Evolutionary conservation across 2,329 filamentous ascomycete genomes (phyloP).

Genomic region (Beauveria varroae): DNA sequence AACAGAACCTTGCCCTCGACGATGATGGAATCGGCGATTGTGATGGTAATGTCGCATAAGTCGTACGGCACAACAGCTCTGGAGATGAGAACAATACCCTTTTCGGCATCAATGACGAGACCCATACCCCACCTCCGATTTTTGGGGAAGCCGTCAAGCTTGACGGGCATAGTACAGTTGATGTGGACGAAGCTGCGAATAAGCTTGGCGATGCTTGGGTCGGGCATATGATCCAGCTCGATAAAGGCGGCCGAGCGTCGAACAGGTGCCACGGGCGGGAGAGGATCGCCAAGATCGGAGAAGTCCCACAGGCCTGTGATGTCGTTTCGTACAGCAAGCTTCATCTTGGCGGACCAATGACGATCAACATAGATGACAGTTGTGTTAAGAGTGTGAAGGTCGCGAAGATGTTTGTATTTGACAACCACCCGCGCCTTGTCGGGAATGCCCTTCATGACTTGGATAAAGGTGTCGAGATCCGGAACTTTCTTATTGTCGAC

Average conservation of each 20-base stretch:
- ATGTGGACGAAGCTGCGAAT: conserved; percentile 93
- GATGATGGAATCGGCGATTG: conserved; percentile 92
- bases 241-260: conserved; percentile 84
- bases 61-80: conserved; percentile 93
- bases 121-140: conserved; percentile 93
- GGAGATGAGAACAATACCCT: conserved; percentile 90
- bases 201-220: conserved; percentile 85
- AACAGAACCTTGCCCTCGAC: conserved; percentile 93
- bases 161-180: conserved; percentile 86
- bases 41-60: conserved; percentile 91
- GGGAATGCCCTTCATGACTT: conserved; percentile 83
- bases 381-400: conserved; percentile 90
- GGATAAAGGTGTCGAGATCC: conserved; percentile 79
- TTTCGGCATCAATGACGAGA: conserved; percentile 92
- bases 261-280: conserved; percentile 65
- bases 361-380: conserved; percentile 87
- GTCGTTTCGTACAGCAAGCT: conserved; percentile 85
- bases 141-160: conserved; percentile 95
- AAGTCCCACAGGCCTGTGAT: conserved; percentile 91
- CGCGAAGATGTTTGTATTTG: conserved; percentile 90
- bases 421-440: conserved; percentile 80
- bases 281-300: conserved; percentile 69
- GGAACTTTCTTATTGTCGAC: conserved; percentile 88
- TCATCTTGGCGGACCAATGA: conserved; percentile 95
- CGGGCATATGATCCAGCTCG: conserved; percentile 77